phyloP scores from a whole-genome alignment of 2,329 filamentous ascomycete genomes.

The Epichloe baconii region DNA sequence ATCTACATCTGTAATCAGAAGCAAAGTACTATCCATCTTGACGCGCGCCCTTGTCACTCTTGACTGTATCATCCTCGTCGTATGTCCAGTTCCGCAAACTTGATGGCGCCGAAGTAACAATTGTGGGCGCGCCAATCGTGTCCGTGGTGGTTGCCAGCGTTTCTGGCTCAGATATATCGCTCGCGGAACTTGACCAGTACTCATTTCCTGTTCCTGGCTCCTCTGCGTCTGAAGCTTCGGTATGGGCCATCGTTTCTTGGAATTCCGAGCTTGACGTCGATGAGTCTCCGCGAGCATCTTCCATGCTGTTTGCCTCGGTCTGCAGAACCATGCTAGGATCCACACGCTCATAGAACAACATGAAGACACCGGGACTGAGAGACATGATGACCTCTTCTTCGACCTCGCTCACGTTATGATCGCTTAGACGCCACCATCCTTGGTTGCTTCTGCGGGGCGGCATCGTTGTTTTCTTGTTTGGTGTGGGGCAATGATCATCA shows the following conservation, averaged over 20 bases:
- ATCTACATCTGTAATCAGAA: neutral
- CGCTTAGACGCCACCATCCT: slow-evolving; percentile 84
- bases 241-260: neutral
- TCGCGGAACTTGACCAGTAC: neutral
- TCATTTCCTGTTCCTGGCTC: neutral
- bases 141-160: slow-evolving; percentile 1
- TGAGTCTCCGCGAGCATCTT: slow-evolving; percentile 7
- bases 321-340: slow-evolving; percentile 37
- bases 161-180: slow-evolving; percentile 1
- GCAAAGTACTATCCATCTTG: neutral
- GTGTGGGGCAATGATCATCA: slow-evolving; percentile 6
- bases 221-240: neutral
- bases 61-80: neutral
- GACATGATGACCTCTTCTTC: slow-evolving; percentile 59
- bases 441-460: slow-evolving; percentile 18
- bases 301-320: slow-evolving; percentile 14
- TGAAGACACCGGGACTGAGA: slow-evolving; percentile 71
- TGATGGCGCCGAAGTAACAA: neutral
- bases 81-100: slow-evolving; percentile 2
- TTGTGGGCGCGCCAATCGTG: neutral
- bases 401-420: slow-evolving; percentile 68
- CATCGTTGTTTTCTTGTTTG: neutral
- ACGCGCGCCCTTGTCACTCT: neutral
- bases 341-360: slow-evolving; percentile 87
- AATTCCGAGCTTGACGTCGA: neutral